Evolutionary conservation across 2,329 filamentous ascomycete species (phyloP).

Genomic region (Trichoderma breve): DNA sequence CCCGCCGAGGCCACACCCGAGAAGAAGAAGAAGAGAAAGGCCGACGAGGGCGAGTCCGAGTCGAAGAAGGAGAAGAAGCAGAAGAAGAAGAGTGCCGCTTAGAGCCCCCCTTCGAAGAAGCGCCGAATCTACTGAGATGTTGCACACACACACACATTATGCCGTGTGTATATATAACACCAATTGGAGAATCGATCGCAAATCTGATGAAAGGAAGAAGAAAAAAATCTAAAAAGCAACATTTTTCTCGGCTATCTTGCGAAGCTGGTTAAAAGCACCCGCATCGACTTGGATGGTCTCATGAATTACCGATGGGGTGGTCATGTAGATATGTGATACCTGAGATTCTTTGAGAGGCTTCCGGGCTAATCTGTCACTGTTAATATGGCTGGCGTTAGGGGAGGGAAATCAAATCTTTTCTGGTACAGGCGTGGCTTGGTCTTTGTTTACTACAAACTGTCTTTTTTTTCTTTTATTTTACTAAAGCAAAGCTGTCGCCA

Average conservation of each 20-base stretch:
- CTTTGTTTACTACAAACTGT: constrained; percentile 23
- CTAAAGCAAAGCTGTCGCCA: not conserved
- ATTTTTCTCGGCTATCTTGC: constrained; percentile 10
- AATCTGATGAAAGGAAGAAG: not conserved
- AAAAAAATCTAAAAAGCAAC: constrained; percentile 7
- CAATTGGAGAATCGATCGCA: not conserved
- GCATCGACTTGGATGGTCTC: constrained; percentile 12
- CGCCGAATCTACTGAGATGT: not conserved
- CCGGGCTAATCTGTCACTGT: constrained; percentile 25
- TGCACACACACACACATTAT: not conserved
- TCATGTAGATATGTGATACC: constrained; percentile 32
- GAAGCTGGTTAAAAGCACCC: constrained; percentile 8
- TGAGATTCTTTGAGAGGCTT: constrained; percentile 29
- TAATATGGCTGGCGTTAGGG: constrained; percentile 35
- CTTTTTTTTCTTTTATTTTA: constrained; percentile 20
- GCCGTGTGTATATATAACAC: not conserved
- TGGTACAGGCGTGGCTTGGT: constrained; percentile 35
- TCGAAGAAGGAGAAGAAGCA: constrained; percentile 59
- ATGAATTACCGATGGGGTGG: constrained; percentile 16
- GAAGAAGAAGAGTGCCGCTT: constrained; percentile 46
- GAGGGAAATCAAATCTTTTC: constrained; percentile 27
- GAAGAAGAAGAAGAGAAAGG: constrained; percentile 70
- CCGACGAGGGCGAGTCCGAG: constrained; percentile 60
- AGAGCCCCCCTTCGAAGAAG: constrained; percentile 25
- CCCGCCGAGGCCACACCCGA: constrained; percentile 29